These are phyloP conservation scores for Diaporthe amygdali DNA, from an alignment of 2,329 filamentous ascomycete species.

Conservation along the genomic window DNA sequence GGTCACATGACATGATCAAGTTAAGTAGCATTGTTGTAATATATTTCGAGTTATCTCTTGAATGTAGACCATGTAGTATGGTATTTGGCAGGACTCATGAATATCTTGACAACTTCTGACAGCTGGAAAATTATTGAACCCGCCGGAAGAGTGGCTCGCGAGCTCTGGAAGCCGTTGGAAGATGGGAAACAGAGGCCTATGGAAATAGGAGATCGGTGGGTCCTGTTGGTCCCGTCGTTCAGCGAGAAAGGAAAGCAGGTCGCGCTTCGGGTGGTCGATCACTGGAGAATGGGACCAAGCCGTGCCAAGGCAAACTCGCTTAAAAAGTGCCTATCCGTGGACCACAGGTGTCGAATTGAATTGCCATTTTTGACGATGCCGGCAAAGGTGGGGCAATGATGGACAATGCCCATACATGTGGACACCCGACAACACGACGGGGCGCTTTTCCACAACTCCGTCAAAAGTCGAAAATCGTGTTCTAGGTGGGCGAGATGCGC, in stretches of 20 bases:
- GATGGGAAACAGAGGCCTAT: background rate
- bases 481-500: background rate
- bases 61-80: background rate
- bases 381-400: background rate
- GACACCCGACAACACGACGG: background rate
- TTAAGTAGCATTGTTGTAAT: background rate
- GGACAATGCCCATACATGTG: background rate
- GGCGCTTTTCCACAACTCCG: background rate
- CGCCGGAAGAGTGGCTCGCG: background rate
- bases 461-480: background rate
- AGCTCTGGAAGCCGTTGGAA: background rate
- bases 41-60: background rate
- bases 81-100: background rate
- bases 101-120: background rate
- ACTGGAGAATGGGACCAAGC: background rate
- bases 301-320: background rate
- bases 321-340: background rate
- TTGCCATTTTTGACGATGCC: background rate
- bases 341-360: background rate
- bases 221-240: background rate
- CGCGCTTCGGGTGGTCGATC: background rate
- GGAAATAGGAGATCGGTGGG: conserved; percentile 1
- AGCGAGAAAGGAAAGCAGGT: background rate
- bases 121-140: background rate
- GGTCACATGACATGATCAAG: background rate